phyloP scores from a whole-genome alignment of 2,329 filamentous ascomycete genomes.

The Sclerotinia glacialis region DNA sequence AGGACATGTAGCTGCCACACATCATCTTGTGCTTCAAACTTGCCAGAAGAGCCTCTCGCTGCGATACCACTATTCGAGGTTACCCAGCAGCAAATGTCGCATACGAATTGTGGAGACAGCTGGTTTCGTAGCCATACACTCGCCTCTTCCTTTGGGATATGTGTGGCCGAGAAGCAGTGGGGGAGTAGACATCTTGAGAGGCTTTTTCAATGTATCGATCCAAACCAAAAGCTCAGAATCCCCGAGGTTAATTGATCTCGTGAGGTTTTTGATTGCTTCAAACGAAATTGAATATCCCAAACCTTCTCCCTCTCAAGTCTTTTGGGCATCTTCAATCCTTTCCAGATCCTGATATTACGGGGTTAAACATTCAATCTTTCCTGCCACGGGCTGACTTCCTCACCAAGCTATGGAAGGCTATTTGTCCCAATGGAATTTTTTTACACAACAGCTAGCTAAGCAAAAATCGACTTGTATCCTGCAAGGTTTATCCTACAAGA shows the following conservation, averaged over 20 bases:
- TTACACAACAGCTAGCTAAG: not conserved
- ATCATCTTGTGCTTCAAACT: not conserved
- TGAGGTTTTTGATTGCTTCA: not conserved
- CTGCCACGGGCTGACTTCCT: not conserved
- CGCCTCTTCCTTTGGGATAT: not conserved
- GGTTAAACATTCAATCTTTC: not conserved
- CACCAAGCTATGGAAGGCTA: not conserved
- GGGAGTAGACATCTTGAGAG: too few species aligned
- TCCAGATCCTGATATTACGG: not conserved
- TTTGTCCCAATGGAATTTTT: not conserved
- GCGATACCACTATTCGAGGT: not conserved
- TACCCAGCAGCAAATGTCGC: too few species aligned
- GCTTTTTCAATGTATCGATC: not conserved
- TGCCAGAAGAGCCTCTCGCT: not conserved
- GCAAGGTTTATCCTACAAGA: not conserved
- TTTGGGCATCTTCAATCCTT: not conserved
- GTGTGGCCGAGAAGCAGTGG: not conserved
- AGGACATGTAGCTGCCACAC: not conserved
- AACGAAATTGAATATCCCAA: not conserved
- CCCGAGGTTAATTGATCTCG: not conserved
- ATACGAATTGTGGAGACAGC: too few species aligned
- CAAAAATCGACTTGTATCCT: not conserved
- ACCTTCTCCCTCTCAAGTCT: not conserved
- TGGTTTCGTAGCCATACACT: too few species aligned
- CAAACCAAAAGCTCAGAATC: not conserved